Percentiles rank a stretch among this genome's conserved stretches.
phyloP scores from a whole-genome alignment of 176 grass and related monocot species.

The Carex cristatella region DNA sequence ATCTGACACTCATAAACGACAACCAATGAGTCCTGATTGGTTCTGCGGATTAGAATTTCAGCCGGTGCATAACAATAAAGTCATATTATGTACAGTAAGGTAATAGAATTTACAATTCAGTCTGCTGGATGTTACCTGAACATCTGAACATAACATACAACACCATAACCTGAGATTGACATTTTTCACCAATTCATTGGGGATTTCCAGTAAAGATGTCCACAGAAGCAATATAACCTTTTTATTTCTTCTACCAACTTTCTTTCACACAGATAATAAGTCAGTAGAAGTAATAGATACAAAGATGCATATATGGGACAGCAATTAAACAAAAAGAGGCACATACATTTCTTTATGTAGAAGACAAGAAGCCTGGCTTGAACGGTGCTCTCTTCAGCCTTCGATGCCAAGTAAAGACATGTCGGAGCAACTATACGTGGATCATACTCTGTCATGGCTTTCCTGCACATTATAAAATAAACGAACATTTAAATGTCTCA shows the following conservation, averaged over 20 bases:
- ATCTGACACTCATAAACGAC: neutral
- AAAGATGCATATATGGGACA: neutral
- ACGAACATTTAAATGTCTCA: neutral
- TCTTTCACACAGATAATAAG: neutral
- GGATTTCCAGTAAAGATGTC: neutral
- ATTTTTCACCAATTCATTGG: neutral
- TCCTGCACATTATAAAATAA: conserved; percentile 35
- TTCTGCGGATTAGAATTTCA: neutral
- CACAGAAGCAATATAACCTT: conserved; percentile 13
- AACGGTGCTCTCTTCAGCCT: conserved; percentile 93
- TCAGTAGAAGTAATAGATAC: neutral
- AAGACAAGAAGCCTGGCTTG: conserved; percentile 98
- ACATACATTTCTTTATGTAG: conserved; percentile 90
- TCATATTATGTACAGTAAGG: neutral
- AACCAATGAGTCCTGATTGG: neutral
- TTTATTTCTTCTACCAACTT: neutral
- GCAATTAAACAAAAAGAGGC: conserved; percentile 15
- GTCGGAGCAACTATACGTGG: conserved; percentile 84
- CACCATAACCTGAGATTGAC: neutral
- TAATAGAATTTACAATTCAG: neutral
- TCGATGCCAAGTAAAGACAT: conserved; percentile 97
- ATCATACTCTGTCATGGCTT: conserved; percentile 92
- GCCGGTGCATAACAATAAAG: neutral
- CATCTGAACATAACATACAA: neutral
- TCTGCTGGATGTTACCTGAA: neutral